A percentile compares a stretch with the other conserved stretches of the same genome.
These are phyloP conservation scores for Tetrahymena borealis DNA, from an alignment of 73 alveolate genomes.

Conservation along the genomic window DNA sequence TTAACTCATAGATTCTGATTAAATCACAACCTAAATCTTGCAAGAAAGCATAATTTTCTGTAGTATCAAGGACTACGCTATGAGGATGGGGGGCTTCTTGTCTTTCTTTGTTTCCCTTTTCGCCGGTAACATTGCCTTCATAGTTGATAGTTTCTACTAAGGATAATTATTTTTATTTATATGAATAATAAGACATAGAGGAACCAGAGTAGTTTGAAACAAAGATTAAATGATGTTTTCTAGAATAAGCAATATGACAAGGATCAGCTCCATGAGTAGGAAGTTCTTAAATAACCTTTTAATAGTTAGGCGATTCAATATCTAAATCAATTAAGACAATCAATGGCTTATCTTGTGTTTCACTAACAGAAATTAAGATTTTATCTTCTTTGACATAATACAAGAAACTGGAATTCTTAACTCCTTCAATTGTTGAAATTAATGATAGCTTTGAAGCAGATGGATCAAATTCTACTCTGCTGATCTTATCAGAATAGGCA, in stretches of 20 bases:
- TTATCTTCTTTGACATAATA: background rate
- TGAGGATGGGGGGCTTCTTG: background rate
- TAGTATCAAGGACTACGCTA: background rate
- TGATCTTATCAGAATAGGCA: background rate
- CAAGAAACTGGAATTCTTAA: background rate
- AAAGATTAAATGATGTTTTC: background rate
- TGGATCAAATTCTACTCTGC: background rate
- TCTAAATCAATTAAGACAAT: background rate
- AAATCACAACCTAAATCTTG: background rate
- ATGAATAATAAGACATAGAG: background rate
- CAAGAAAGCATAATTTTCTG: background rate
- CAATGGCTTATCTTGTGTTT: background rate
- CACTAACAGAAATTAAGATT: background rate
- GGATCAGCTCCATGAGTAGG: background rate
- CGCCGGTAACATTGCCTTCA: background rate
- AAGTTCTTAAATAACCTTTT: background rate
- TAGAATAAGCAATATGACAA: background rate
- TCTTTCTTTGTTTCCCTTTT: background rate
- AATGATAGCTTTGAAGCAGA: background rate
- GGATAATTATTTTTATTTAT: background rate
- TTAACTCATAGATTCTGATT: background rate
- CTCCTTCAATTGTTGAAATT: background rate
- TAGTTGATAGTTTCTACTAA: background rate
- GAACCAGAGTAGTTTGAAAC: background rate
- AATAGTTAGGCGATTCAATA: background rate